Evolutionary conservation across 2,329 filamentous ascomycete genomes (phyloP), one percentile per base, ranked within the genome.

Genomic region (Colletotrichum noveboracense): DNA sequence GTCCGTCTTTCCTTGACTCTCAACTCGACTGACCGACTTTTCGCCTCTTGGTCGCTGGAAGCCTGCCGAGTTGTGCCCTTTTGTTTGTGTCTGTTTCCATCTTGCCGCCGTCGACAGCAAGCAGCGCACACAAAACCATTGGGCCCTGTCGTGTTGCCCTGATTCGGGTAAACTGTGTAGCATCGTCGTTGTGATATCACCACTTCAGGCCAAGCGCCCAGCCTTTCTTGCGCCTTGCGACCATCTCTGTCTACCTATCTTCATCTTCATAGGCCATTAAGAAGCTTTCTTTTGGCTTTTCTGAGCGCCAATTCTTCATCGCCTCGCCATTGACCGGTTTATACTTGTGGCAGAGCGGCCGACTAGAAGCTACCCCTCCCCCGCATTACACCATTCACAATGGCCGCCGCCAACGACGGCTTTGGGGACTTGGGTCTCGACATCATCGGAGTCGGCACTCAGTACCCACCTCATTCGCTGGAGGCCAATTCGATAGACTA

Each of bases 401-500:
- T 90, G 88, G 81, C 86, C 65, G 81, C 85, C n/a, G 78, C 82
- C 62, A 83, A 83, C 77, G 80, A 83, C 76, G 80, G 81, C 14
- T 87, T 88, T 75, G 86, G 85, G 71, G 88, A 89, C 79, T 87
- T 93, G 70, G 89, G 88, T 74, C 90, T 93, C 82, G 90, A 90
- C 74, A 90, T 94, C 76, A 84, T 90, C 56, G 92, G 92, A 13
- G 80, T 93, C 66, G 90, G 89, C 48, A 85, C 87, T 12, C 87
- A 93, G 79, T 94, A 94, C 78, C 92, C 92, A 24, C 90, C 91
- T 3, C 85, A 90, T 77, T 80, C 82, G 12, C 87, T 93, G 76
- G 85, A 86, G 61, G 81, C 91, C 18, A 83, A 86, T 76, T 86
- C 87, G 56, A 79, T 94, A 21, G 87, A 90, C 52, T 88, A 83